Evolutionary conservation across 2,329 filamentous ascomycete genomes (phyloP).

Genomic region (Periconia sp.): DNA sequence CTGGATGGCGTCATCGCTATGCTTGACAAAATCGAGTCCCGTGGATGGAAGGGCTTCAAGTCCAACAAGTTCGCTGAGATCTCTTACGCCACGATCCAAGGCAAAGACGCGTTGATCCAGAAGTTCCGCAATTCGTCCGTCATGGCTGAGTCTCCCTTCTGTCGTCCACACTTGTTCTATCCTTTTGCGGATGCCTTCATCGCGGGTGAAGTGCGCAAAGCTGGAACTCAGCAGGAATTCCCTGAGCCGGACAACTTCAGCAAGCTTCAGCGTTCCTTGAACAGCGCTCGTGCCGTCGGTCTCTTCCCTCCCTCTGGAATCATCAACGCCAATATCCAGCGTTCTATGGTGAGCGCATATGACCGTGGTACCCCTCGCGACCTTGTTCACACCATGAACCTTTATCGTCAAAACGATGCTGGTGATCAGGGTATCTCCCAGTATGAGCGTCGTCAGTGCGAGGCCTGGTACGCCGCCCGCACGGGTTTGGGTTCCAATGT

Average conservation of each 20-base stretch:
- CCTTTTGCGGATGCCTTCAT: constrained; percentile 48
- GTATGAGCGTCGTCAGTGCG: constrained; percentile 23
- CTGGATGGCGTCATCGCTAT: constrained; percentile 47
- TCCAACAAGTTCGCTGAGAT: constrained; percentile 85
- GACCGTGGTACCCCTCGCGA: constrained; percentile 71
- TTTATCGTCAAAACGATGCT: constrained; percentile 18
- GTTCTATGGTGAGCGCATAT: constrained; percentile 74
- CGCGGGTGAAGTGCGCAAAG: constrained; percentile 42
- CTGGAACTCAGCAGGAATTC: constrained; percentile 74
- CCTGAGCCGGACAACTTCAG: constrained; percentile 79
- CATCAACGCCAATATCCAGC: constrained; percentile 73
- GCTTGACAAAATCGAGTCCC: constrained; percentile 32
- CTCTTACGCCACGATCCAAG: constrained; percentile 97
- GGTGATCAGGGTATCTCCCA: constrained; percentile 17
- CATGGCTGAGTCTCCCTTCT: constrained; percentile 81
- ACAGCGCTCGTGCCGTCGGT: constrained; percentile 85
- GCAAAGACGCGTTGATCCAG: constrained; percentile 84
- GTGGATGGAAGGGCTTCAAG: constrained; percentile 72
- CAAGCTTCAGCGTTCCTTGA: constrained; percentile 83
- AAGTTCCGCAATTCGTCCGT: constrained; percentile 98
- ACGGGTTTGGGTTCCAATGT: constrained; percentile 22
- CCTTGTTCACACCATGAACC: constrained; percentile 23
- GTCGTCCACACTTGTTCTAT: constrained; percentile 72
- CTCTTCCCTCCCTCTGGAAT: constrained; percentile 79
- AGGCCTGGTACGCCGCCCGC: constrained; percentile 24